Evolutionary conservation across 805 yeast genomes (phyloP).

Genomic region (Saturnispora mendoncae): DNA sequence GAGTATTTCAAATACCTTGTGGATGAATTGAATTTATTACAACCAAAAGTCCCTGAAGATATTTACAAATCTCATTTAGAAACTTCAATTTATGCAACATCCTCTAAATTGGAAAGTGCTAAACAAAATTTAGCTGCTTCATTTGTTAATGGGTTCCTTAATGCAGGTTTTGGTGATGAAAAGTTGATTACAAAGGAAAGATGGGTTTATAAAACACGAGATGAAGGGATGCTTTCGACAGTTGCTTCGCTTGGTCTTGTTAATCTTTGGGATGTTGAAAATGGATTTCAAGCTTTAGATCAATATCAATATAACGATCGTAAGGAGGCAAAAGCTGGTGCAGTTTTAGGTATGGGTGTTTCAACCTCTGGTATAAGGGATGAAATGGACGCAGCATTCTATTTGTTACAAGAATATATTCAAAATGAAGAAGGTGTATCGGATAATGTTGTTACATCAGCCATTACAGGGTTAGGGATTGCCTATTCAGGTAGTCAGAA

Average conservation of each 20-base stretch:
- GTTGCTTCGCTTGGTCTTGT: slow-evolving; percentile 88
- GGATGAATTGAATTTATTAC: slow-evolving; percentile 79
- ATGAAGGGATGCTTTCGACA: slow-evolving; percentile 82
- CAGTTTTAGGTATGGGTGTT: slow-evolving; percentile 89
- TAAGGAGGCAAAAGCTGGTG: slow-evolving; percentile 90
- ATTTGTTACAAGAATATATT: slow-evolving; percentile 71
- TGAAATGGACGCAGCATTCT: slow-evolving; percentile 87
- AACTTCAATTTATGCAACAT: slow-evolving; percentile 44
- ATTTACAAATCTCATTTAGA: slow-evolving; percentile 88
- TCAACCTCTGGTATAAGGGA: slow-evolving; percentile 90
- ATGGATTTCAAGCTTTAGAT: slow-evolving; percentile 85
- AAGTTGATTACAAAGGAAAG: slow-evolving; percentile 62
- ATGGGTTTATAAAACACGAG: slow-evolving; percentile 91
- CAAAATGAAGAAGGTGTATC: slow-evolving; percentile 40
- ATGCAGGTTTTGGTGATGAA: slow-evolving; percentile 86
- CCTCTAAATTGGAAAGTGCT: slow-evolving; percentile 70
- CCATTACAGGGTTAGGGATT: slow-evolving; percentile 85
- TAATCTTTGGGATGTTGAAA: slow-evolving; percentile 83
- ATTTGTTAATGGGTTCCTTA: slow-evolving; percentile 87
- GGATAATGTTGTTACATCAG: slow-evolving; percentile 60
- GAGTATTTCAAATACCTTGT: slow-evolving; percentile 74
- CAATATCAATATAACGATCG: slow-evolving; percentile 80
- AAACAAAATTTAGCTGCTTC: slow-evolving; percentile 91
- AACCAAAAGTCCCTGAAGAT: slow-evolving; percentile 92
- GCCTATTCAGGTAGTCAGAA: slow-evolving; percentile 93